Evolutionary conservation across 2,329 filamentous ascomycete genomes (phyloP).

Genomic region (Fusarium brevicatenulatum): DNA sequence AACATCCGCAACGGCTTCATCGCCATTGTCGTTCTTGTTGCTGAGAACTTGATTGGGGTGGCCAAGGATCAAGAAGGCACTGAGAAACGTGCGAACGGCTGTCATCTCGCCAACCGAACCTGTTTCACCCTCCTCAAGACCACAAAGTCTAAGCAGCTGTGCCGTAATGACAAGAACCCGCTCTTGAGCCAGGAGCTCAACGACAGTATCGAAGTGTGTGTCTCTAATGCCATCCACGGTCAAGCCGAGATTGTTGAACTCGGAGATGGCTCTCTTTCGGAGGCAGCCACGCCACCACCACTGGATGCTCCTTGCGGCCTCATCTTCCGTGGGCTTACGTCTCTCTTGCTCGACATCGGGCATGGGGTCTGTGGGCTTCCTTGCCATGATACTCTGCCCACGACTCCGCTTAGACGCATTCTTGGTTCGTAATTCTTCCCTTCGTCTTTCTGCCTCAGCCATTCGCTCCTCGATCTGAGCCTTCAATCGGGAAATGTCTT

Average conservation of each 20-base stretch:
- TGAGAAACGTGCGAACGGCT: slow-evolving; percentile 78
- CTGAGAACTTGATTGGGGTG: slow-evolving; percentile 82
- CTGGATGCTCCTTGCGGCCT: slow-evolving; percentile 74
- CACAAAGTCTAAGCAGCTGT: slow-evolving; percentile 74
- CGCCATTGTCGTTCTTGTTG: slow-evolving; percentile 72
- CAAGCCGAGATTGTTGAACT: slow-evolving; percentile 73
- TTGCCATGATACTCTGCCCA: slow-evolving; percentile 62
- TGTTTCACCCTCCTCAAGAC: slow-evolving; percentile 71
- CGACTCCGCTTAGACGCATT: slow-evolving; percentile 63
- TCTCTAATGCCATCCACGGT: slow-evolving; percentile 76
- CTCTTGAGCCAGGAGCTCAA: slow-evolving; percentile 72
- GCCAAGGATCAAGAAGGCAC: slow-evolving; percentile 81
- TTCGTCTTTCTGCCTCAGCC: slow-evolving; percentile 78
- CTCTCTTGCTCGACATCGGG: slow-evolving; percentile 62
- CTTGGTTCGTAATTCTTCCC: slow-evolving; percentile 70
- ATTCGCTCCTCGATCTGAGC: slow-evolving; percentile 83
- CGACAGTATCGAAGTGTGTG: slow-evolving; percentile 79
- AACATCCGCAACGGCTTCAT: slow-evolving; percentile 62
- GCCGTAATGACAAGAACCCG: slow-evolving; percentile 73
- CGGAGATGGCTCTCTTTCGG: slow-evolving; percentile 68
- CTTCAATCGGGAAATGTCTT: slow-evolving; percentile 74
- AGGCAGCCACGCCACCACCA: slow-evolving; percentile 72
- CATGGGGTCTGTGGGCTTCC: slow-evolving; percentile 60
- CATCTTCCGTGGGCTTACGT: slow-evolving; percentile 63
- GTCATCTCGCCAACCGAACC: slow-evolving; percentile 75